These are phyloP conservation scores for Auricularia cornea DNA, from an alignment of 768 basidiomycete species.

Conservation along the genomic window DNA sequence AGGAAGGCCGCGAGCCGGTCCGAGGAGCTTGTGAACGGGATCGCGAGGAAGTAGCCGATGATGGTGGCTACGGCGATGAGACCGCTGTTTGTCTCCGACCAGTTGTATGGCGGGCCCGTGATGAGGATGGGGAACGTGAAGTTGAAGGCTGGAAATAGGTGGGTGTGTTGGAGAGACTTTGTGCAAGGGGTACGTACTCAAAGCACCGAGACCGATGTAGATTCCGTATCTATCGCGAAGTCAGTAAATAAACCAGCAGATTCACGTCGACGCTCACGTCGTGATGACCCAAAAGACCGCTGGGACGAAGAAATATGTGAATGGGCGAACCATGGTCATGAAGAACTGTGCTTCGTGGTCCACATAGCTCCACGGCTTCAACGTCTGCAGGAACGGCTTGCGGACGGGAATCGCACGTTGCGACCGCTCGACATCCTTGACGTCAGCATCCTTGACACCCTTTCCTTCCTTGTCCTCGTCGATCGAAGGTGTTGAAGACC, in stretches of 20 bases:
- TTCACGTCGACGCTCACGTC: background rate
- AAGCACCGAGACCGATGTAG: slow-evolving; percentile 4
- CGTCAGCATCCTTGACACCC: background rate
- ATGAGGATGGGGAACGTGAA: slow-evolving; percentile 4
- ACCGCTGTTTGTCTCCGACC: slow-evolving; percentile 3
- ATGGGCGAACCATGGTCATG: slow-evolving; percentile 3
- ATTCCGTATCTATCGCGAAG: background rate
- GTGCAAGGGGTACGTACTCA: background rate
- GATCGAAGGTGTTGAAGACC: background rate
- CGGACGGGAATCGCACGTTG: background rate
- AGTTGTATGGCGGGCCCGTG: slow-evolving; percentile 4
- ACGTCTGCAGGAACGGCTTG: slow-evolving; percentile 2
- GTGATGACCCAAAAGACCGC: slow-evolving; percentile 5
- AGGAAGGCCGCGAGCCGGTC: slow-evolving; percentile 4
- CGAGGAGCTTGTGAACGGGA: slow-evolving; percentile 4
- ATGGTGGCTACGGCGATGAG: slow-evolving; percentile 4
- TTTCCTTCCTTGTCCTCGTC: background rate
- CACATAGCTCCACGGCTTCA: slow-evolving; percentile 4
- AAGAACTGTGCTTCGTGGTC: slow-evolving; percentile 5
- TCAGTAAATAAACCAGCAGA: background rate
- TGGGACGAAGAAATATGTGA: slow-evolving; percentile 3
- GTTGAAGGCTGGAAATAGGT: background rate
- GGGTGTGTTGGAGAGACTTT: too few species aligned
- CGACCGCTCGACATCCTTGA: slow-evolving; percentile 1
- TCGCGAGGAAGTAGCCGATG: slow-evolving; percentile 2